Conservation (phyloP, 2,329 filamentous ascomycete species). For the Beauveria australis region DNA sequence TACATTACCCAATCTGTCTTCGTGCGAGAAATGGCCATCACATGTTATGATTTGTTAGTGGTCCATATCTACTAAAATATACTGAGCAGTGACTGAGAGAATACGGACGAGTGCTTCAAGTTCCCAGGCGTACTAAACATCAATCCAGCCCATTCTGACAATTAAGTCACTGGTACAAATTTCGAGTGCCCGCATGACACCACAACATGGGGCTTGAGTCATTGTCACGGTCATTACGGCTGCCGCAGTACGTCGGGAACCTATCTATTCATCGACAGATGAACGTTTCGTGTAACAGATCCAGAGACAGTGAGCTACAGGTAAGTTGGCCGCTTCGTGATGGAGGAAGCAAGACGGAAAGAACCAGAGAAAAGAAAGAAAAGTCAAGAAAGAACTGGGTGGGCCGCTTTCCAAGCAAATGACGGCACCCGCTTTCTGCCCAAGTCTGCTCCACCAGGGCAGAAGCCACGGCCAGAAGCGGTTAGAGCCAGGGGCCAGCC, state of each 20-base stretch:
- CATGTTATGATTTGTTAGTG: too few relatives aligned
- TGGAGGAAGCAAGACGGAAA: background rate
- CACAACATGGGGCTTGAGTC: too few relatives aligned
- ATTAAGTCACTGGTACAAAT: background rate
- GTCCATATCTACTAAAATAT: background rate
- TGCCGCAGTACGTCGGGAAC: too few relatives aligned
- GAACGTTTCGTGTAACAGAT: too few relatives aligned
- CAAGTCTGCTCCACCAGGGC: background rate
- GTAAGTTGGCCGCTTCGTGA: background rate
- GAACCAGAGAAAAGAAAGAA: background rate
- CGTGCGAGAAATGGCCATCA: background rate
- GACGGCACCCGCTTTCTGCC: constrained; percentile 6
- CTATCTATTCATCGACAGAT: too few relatives aligned
- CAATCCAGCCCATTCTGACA: background rate
- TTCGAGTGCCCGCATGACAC: background rate
- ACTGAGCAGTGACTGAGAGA: too few relatives aligned
- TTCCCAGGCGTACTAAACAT: background rate
- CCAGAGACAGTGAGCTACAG: background rate
- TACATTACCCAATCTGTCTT: background rate
- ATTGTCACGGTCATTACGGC: too few relatives aligned
- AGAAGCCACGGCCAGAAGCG: background rate
- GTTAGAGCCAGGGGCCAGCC: constrained; percentile 1
- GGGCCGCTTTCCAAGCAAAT: background rate
- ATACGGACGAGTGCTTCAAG: background rate
- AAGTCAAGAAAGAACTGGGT: background rate